Evolutionary conservation across 768 basidiomycete genomes (phyloP).

Genomic region (Russula emetica): DNA sequence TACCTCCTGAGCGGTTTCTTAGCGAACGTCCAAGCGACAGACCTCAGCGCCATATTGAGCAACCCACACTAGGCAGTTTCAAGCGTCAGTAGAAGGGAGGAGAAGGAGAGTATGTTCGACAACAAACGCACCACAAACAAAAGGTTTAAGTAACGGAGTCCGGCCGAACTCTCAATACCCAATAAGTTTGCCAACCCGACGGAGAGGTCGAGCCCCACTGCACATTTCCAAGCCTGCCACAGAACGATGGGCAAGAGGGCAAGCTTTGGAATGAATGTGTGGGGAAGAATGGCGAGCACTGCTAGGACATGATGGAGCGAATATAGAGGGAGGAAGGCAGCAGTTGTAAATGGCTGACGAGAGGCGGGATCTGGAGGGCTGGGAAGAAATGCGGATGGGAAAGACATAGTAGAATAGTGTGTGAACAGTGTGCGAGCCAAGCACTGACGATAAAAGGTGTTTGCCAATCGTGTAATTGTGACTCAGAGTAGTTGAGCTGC

Average conservation of each 20-base stretch:
- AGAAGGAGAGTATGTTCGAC: background rate
- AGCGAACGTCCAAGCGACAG: conserved; percentile 18
- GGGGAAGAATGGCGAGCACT: conserved; percentile 18
- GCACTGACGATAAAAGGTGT: too few species aligned
- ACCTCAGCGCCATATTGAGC: background rate
- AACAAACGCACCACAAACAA: conserved; percentile 11
- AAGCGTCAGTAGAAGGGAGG: too few species aligned
- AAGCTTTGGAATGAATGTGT: conserved; percentile 4
- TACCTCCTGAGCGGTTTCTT: conserved; percentile 8
- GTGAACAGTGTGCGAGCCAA: too few species aligned
- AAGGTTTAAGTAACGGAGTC: conserved; percentile 9
- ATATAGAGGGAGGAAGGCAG: conserved; percentile 5
- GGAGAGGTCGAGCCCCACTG: conserved; percentile 9
- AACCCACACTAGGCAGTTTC: too few species aligned
- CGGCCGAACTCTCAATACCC: background rate
- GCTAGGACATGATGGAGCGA: conserved; percentile 4
- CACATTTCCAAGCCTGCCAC: conserved; percentile 15
- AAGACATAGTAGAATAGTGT: background rate
- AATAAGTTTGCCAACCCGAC: conserved; percentile 1
- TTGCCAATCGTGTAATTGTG: too few species aligned
- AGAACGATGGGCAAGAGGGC: conserved; percentile 13
- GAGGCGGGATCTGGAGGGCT: conserved; percentile 11
- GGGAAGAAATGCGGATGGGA: background rate
- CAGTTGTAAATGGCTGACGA: conserved; percentile 12
- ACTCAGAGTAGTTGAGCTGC: too few species aligned